These are phyloP conservation scores for Argentina anserina DNA, from an alignment of 306 rosid species.

Conservation along the genomic window DNA sequence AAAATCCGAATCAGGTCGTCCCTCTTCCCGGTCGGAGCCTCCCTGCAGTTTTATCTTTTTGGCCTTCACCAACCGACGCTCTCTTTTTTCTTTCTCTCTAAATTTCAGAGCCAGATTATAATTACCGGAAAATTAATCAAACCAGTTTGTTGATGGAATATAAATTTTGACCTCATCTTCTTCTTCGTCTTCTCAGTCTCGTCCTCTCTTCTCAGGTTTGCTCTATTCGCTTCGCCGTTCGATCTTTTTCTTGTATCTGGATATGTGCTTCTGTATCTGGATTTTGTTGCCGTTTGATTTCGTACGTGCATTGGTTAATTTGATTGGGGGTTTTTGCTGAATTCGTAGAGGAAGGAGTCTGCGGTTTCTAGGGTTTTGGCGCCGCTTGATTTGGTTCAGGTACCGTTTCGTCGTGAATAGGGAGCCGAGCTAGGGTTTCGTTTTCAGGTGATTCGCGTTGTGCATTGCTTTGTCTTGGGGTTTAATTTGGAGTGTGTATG, in stretches of 20 bases:
- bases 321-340: slow-evolving; percentile 43
- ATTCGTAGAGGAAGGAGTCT: slow-evolving; percentile 43
- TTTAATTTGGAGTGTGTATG: slow-evolving; percentile 5
- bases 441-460: slow-evolving; percentile 14
- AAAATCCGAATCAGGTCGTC: slow-evolving; percentile 11
- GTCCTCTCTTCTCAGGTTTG: slow-evolving; percentile 27
- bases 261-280: slow-evolving; percentile 15
- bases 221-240: slow-evolving; percentile 32
- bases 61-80: slow-evolving; percentile 6
- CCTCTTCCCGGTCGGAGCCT: slow-evolving; percentile 9
- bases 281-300: not conserved
- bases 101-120: slow-evolving; percentile 7
- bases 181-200: slow-evolving; percentile 19
- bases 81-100: not conserved
- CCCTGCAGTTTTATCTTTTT: slow-evolving; percentile 5
- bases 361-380: slow-evolving; percentile 58
- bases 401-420: not conserved
- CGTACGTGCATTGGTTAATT: slow-evolving; percentile 39
- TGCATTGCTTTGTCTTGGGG: slow-evolving; percentile 36
- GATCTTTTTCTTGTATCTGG: not conserved
- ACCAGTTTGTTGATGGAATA: slow-evolving; percentile 14
- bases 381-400: slow-evolving; percentile 16
- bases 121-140: slow-evolving; percentile 2
- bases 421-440: slow-evolving; percentile 15
- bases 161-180: slow-evolving; percentile 11